Conservation (phyloP, 2,329 filamentous ascomycete genomes). For the Alternaria ventricosa region DNA sequence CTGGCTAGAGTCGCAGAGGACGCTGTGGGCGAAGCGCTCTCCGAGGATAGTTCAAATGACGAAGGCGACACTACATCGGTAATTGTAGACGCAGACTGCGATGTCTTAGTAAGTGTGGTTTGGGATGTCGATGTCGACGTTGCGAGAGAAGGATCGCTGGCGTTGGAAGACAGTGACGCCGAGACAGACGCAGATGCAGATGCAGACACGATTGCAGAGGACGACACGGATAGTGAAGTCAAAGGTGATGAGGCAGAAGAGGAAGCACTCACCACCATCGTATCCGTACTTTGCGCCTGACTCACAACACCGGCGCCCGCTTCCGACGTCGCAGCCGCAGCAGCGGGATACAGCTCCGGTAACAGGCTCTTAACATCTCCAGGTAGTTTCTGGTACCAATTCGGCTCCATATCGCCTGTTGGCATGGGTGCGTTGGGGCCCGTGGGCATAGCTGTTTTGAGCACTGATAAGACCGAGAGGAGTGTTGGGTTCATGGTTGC, state of each 20-base stretch:
- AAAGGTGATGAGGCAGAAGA: not conserved
- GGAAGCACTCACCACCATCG: not conserved
- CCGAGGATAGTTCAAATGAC: not conserved
- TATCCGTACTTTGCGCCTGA: not conserved
- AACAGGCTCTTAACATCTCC: slow-evolving; percentile 18
- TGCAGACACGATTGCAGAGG: not conserved
- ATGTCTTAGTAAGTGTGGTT: slow-evolving; percentile 7
- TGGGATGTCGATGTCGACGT: not conserved
- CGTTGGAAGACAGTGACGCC: not conserved
- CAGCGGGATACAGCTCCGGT: slow-evolving; percentile 16
- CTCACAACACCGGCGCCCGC: not conserved
- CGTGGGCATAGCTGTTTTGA: slow-evolving; percentile 21
- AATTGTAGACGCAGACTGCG: slow-evolving; percentile 7
- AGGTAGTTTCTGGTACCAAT: slow-evolving; percentile 24
- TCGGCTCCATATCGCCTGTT: slow-evolving; percentile 10
- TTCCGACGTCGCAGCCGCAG: not conserved
- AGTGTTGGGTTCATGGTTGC: slow-evolving; percentile 20
- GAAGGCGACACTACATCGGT: not conserved
- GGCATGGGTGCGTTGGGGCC: slow-evolving; percentile 6
- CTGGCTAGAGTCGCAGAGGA: not conserved
- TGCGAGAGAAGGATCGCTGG: not conserved
- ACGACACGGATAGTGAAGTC: not conserved
- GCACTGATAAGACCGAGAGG: slow-evolving; percentile 22
- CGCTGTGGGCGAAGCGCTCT: not conserved
- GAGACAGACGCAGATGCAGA: not conserved